Conservation (phyloP, 1,139 yeast genomes). For the Hanseniaspora uvarum region DNA sequence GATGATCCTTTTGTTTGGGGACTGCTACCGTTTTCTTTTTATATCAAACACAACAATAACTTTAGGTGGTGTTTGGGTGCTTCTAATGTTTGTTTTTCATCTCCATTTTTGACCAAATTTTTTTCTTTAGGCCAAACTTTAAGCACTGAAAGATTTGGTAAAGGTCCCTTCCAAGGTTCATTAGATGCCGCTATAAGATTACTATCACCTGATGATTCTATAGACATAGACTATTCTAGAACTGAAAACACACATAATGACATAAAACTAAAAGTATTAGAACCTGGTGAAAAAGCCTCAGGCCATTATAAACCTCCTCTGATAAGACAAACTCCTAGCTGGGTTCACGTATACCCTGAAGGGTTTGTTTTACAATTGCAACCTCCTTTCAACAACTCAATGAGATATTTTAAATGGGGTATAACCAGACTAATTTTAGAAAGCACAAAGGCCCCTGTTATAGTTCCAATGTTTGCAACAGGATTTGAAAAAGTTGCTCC, state of each 20-base stretch:
- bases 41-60: constrained; percentile 41
- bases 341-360: constrained; percentile 96
- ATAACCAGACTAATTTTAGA: constrained; percentile 73
- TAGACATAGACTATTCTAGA: constrained; percentile 41
- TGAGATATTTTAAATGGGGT: constrained; percentile 97
- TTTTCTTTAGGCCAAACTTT: constrained; percentile 82
- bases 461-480: constrained; percentile 76
- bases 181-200: constrained; percentile 81
- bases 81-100: constrained; percentile 74
- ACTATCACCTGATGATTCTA: constrained; percentile 67
- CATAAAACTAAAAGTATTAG: constrained; percentile 15
- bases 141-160: constrained; percentile 78
- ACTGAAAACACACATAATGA: constrained; percentile 8
- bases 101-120: constrained; percentile 44
- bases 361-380: constrained; percentile 82
- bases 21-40: constrained; percentile 63
- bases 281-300: constrained; percentile 20
- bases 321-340: constrained; percentile 54
- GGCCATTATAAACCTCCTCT: constrained; percentile 38
- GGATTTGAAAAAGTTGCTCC: constrained; percentile 88
- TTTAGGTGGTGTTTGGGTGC: constrained; percentile 95
- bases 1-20: constrained; percentile 94
- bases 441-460: constrained; percentile 70
- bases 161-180: constrained; percentile 85
- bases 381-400: constrained; percentile 68